Evolutionary conservation across 2,329 filamentous ascomycete species (phyloP), one percentile per base, ranked within the genome.

Genomic region (Paracorniculantispora psalliotae): DNA sequence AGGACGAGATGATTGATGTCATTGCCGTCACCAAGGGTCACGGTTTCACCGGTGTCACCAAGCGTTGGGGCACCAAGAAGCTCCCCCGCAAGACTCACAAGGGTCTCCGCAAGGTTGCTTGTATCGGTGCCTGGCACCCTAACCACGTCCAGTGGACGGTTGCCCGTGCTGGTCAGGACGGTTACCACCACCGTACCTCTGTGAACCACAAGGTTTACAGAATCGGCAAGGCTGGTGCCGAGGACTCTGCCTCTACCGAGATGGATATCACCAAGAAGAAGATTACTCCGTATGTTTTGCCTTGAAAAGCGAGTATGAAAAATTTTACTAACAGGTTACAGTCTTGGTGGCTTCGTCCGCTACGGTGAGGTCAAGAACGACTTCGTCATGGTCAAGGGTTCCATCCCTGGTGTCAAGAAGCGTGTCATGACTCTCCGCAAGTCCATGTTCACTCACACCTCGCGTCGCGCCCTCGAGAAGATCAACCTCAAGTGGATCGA

Each of bases 161-260:
- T 84, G 94, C 93, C 77, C 94, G 94, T 90, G 94, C 94, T 68
- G 94, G 94, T 96, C 94, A 99, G 84, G 87, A 88, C 81, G 94
- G 94, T 86, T 99, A 99, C 89, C 94, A 99, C 80, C 94, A 99
- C 85, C 92, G 94, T 89, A 99, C 94, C 75, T 97, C 94, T 66
- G 90, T 94, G 84, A 99, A 99, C 90, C 94, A 99, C 91, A 99
- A 99, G 90, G 81, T 99, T 77, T 99, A 97, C 91, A 91, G 94
- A 70, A 90, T 99, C 71, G 94, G 93, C 76, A 96, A 94, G 88
- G 93, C 85, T 72, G 83, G 84, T 68, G 91, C 94, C 72, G 91
- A 94, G 76, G 88, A 88, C 78, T 97, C 92, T 81, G 94, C 91
- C 71, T 90, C 93, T 61, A 99, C 94, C 67, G 91, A 97, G 67